Evolutionary conservation across 1,284 basidiomycete species (phyloP).

Genomic region (Ganoderma multipileum): DNA sequence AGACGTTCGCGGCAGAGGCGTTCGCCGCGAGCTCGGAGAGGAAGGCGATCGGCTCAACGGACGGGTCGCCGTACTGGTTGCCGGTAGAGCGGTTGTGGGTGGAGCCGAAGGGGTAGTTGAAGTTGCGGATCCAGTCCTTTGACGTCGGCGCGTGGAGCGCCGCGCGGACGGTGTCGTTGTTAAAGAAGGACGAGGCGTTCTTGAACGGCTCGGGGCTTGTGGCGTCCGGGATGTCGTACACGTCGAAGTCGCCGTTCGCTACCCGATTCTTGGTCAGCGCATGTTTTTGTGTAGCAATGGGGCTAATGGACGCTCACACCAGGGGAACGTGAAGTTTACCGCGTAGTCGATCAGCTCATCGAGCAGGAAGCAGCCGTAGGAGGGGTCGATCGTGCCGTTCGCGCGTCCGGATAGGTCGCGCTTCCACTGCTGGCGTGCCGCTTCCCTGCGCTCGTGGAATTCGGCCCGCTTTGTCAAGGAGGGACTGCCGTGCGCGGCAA

Average conservation of each 20-base stretch:
- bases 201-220: slow-evolving; percentile 53
- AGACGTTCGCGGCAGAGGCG: slow-evolving; percentile 36
- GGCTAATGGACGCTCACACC: slow-evolving; percentile 54
- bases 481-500: slow-evolving; percentile 12
- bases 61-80: slow-evolving; percentile 48
- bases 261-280: slow-evolving; percentile 9
- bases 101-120: slow-evolving; percentile 58
- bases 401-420: slow-evolving; percentile 36
- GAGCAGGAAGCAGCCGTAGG: slow-evolving; percentile 42
- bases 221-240: slow-evolving; percentile 64
- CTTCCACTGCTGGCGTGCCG: slow-evolving; percentile 29
- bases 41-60: slow-evolving; percentile 43
- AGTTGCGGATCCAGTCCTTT: slow-evolving; percentile 56
- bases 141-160: slow-evolving; percentile 74
- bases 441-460: slow-evolving; percentile 28
- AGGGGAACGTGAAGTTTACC: slow-evolving; percentile 55
- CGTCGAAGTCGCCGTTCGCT: slow-evolving; percentile 35
- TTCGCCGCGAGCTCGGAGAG: slow-evolving; percentile 39
- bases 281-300: neutral
- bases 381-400: slow-evolving; percentile 42
- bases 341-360: slow-evolving; percentile 44
- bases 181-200: slow-evolving; percentile 62
- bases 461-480: slow-evolving; percentile 18
- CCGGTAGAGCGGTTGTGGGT: slow-evolving; percentile 26
- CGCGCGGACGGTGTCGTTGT: slow-evolving; percentile 58